A percentile compares a stretch with the other conserved stretches of the same genome.
These are phyloP conservation scores for Rhododendron vialii DNA, from an alignment of 148 eudicot species.

Conservation along the genomic window DNA sequence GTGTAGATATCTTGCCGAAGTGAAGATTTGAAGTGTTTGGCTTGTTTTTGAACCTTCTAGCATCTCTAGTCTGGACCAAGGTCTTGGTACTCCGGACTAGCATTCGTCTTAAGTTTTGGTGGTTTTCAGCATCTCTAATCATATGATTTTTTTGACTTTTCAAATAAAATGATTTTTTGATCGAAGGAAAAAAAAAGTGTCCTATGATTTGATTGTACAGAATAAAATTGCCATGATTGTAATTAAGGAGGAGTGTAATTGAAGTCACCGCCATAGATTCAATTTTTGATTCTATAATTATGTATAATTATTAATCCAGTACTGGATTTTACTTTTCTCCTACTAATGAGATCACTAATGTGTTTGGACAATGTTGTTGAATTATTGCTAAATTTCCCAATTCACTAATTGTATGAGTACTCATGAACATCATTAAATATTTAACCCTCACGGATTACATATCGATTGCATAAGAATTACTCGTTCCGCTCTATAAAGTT, in stretches of 20 bases:
- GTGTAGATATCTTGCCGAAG: too few relatives aligned
- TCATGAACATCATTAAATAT: not conserved
- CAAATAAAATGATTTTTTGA: not conserved
- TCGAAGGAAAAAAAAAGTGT: not conserved
- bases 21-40: too few relatives aligned
- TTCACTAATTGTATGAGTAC: not conserved
- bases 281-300: not conserved
- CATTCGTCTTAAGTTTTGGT: too few relatives aligned
- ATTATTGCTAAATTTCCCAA: not conserved
- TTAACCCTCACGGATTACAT: not conserved
- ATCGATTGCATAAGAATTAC: not conserved
- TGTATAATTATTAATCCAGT: not conserved
- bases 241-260: not conserved
- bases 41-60: too few relatives aligned
- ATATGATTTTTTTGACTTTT: not conserved
- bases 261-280: not conserved
- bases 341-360: not conserved
- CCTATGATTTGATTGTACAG: not conserved
- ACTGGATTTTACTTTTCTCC: not conserved
- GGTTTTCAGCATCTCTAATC: not conserved
- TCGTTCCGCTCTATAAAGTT: too few relatives aligned
- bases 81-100: too few relatives aligned
- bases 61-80: too few relatives aligned
- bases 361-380: not conserved
- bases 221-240: not conserved